phyloP scores from a whole-genome alignment of 257 asterid genomes.

The Mitragyna speciosa region DNA sequence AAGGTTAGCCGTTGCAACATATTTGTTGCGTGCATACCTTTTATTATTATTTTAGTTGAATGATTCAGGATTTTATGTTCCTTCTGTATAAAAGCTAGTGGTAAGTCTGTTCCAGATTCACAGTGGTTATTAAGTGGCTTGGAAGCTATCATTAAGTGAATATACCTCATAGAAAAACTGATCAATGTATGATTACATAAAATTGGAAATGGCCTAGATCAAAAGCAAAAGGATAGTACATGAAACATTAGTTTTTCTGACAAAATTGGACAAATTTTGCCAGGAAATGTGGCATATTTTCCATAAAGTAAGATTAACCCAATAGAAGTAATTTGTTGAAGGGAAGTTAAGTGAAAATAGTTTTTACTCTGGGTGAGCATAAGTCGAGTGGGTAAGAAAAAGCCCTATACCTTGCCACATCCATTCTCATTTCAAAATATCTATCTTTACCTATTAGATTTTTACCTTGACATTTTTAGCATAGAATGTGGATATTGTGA shows the following conservation, averaged over 20 bases:
- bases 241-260: background rate
- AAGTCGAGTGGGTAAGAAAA: background rate
- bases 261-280: background rate
- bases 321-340: background rate
- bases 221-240: background rate
- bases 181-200: background rate
- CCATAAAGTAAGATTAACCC: background rate
- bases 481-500: background rate
- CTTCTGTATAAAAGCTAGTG: background rate
- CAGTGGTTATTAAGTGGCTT: background rate
- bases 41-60: background rate
- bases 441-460: background rate
- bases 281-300: background rate
- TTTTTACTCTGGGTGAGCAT: background rate
- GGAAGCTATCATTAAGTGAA: background rate
- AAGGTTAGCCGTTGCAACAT: background rate
- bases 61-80: background rate
- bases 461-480: background rate
- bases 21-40: background rate
- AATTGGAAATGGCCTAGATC: background rate
- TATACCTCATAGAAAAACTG: background rate
- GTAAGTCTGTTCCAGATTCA: background rate
- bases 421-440: background rate
- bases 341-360: background rate
- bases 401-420: background rate